A percentile compares a stretch with the other conserved stretches of the same genome.
These are phyloP conservation scores for Russula earlei DNA, from an alignment of 768 basidiomycete genomes.

Conservation along the genomic window DNA sequence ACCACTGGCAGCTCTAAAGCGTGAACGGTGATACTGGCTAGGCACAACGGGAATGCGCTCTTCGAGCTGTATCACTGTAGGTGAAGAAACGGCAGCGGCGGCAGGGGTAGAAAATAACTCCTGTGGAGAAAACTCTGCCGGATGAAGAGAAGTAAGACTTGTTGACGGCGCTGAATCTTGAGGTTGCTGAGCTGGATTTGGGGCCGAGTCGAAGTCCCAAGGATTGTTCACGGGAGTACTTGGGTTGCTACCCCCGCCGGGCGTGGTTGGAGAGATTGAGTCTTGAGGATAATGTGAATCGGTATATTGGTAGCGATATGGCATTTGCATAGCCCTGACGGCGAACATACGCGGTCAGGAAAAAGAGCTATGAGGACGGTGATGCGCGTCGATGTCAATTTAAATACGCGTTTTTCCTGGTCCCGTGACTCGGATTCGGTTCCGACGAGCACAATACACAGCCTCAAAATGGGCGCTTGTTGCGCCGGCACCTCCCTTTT, in stretches of 20 bases:
- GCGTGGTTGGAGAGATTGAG: conserved; percentile 15
- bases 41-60: conserved; percentile 18
- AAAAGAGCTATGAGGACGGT: conserved; percentile 6
- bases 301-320: conserved; percentile 17
- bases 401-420: conserved; percentile 6
- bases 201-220: conserved; percentile 17
- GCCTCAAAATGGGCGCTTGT: neutral
- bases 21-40: conserved; percentile 18
- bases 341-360: conserved; percentile 15
- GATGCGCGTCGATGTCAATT: neutral
- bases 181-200: conserved; percentile 10
- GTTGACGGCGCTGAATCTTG: conserved; percentile 7
- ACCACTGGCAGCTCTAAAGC: conserved; percentile 9
- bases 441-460: conserved; percentile 18
- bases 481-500: conserved; percentile 6
- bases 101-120: conserved; percentile 11
- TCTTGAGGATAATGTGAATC: conserved; percentile 10
- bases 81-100: conserved; percentile 6
- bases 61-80: conserved; percentile 19
- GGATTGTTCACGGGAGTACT: conserved; percentile 18
- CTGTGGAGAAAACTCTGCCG: conserved; percentile 16
- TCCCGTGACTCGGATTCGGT: conserved; percentile 15
- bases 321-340: conserved; percentile 15
- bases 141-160: conserved; percentile 9
- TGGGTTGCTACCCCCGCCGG: conserved; percentile 16